phyloP scores from a whole-genome alignment of 169 alveolate species.

The Plasmodium yoelii region DNA sequence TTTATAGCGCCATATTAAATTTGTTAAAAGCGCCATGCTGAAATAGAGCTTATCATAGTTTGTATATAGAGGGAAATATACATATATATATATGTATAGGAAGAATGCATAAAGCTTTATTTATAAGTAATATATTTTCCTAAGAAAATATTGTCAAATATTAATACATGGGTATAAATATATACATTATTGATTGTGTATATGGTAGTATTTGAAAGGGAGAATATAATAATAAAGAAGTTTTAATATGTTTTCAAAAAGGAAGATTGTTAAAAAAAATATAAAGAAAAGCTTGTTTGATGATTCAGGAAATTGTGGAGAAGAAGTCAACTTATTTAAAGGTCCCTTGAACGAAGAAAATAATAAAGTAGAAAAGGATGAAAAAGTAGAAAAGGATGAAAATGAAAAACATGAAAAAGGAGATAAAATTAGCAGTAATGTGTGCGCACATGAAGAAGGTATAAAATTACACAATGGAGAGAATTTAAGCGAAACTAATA shows the following conservation, averaged over 20 bases:
- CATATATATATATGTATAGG: no score
- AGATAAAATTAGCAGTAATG: not conserved
- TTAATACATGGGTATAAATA: no score
- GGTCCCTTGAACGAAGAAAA: not conserved
- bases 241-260: constrained; percentile 51
- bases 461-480: not conserved
- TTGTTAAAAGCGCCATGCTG: no score
- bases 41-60: no score
- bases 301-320: not conserved
- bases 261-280: constrained; percentile 56
- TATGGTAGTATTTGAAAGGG: no score
- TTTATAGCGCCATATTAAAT: no score
- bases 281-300: constrained; percentile 17
- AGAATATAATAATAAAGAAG: not conserved
- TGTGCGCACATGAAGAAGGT: not conserved
- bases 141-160: no score
- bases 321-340: not conserved
- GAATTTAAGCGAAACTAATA: no score
- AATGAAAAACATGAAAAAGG: not conserved
- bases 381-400: not conserved
- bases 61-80: no score
- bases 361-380: not conserved
- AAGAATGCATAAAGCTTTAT: no score
- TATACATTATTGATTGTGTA: no score
- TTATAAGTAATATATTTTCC: no score